Evolutionary conservation across 2,329 filamentous ascomycete genomes (phyloP), one percentile per base, ranked within the genome.

Genomic region (Pezicula carpinea): DNA sequence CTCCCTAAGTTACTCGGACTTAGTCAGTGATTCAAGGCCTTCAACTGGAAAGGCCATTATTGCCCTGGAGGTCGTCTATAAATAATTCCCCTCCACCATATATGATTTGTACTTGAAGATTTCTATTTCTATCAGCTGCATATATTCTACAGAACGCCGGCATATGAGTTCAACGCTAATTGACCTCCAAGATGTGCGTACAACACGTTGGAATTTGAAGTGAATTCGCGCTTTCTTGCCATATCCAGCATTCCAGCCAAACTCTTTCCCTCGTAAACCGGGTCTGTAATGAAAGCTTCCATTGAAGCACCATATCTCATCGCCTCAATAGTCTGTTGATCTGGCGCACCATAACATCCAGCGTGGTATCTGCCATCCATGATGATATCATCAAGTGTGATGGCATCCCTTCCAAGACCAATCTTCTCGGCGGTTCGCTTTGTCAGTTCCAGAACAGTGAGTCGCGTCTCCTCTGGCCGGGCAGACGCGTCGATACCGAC

Each of bases 261-360:
- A 55, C 80, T 85, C 75, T 89, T 89, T 1, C 85, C 85, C 66
- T 87, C 84, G 58, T 89, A 89, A 1, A 89, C 85, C 0, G 84
- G 85, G 59, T 89, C 85, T 0, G 83, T 88, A 52, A 89, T 85
- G 56, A 89, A 82, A 0, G 77, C 85, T 68, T 89, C 85, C 1
- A 79, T 86, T 49, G 70, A 64, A 0, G 85, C 85, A 5, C 80
- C 82, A 59, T 85, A 82, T 63, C 76, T 76, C 61, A 89, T 88
- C 0, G 83, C 84, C 26, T 80, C 80, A 42, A 83, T 73, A 1
- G 85, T 89, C 57, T 69, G 68, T 61, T 79, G 67, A 54, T 85
- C 81, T 0, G 83, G 82, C 47, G 87, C 73, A 2, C 85, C 85
- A 62, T 89, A 88, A 6, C 75, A 67, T 6, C 82, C 82, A 15